Base-by-base conservation (phyloP, 140 eudicot genomes). In the Oenanthe javanica region DNA sequence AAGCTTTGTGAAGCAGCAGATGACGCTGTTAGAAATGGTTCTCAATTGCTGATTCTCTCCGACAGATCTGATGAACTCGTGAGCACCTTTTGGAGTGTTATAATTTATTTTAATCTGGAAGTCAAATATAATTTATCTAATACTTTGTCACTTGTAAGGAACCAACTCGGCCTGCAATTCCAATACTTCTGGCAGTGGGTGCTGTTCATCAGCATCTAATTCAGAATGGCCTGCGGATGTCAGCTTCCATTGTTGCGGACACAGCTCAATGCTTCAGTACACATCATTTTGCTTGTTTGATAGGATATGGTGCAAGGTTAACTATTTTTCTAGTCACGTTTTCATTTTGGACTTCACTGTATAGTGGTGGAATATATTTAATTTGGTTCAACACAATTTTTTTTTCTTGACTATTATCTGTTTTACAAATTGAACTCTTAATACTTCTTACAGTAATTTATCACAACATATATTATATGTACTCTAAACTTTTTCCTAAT, bases 251-350 rank as follows among this genome's bases (percentile, higher is more conserved):
- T 86, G 93, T 96, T 79, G 99, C 96, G 1, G 99, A 96, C 82
- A 96, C 99, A 40, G 99, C 99, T 83, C 99, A 96, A 84, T 96
- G 99, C 83, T 96, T 96, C 83, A 96, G 99, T 75, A 96, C 99
- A 70, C 99, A 96, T 81, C 99, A 96, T 75, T 96, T 96, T 87
- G 99, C 99, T 85, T 93, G 98, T 85, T 91, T 96, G 86, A 91
- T 96, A 31, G 99, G 99, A 84, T 96, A 91, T 87, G 99, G 99
- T 79, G 99, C 99, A 85, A 96, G 99, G 99, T 92, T 80, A 77
- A 77, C 73, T 83, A 74, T 47, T 75, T 73, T 50, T n/a, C 63
- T 14, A 78, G 43, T 59, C 38, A 18, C 72, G 18, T 45, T 25
- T 11, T 57, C n/a, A 80, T 31, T 63, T 57, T 36, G 48, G 25